Base-by-base conservation (phyloP, 108 stramenopile genomes). In the Mediolabrus comicus region DNA sequence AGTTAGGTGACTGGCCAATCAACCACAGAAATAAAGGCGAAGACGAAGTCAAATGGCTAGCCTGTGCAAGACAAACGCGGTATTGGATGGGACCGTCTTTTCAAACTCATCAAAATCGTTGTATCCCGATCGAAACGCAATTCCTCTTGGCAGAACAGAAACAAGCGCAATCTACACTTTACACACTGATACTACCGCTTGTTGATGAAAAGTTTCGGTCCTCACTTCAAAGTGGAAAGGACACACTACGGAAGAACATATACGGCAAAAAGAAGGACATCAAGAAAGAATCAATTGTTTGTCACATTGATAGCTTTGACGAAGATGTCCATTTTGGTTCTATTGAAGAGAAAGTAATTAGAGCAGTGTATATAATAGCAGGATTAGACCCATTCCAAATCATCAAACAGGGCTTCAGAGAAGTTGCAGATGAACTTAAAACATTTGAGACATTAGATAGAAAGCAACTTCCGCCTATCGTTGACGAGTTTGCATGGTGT, bases 401-500 rank as follows among this genome's bases (percentile, higher is more conserved):
- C 1, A 4, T 83, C 0, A 56, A 67, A 31, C 34, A 53, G 57
- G 70, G 72, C 3, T 71, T 83, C 57, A 52, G 30, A 33, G 52
- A 75, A 26, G 82, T 83, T 0, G 75, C 83, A 7, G 69, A 72
- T 26, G 53, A 34, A 2, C 55, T 56, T 0, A 31, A 38, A 26
- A 68, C 75, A 10, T 84, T 84, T 38, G 3, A 29, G 11, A 70
- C 83, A 0, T 35, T 74, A 25, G 55, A 69, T 43, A 34, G 64
- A 28, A 84, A 84, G 33, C 16, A 53, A 36, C 3, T 80, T 27
- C 84, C 84, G 3, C 22, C 70, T 9, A 70, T 25, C 2, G 72
- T 84, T n/a, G 61, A 85, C 55, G 62, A 67, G 4, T 85, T 90
- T 64, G 89, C 87, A 6, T 90, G 89, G 89, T 90, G 89, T 56